Evolutionary conservation across 2,329 filamentous ascomycete species (phyloP), one percentile per base, ranked within the genome.

Genomic region (Lasiodiplodia theobromae): DNA sequence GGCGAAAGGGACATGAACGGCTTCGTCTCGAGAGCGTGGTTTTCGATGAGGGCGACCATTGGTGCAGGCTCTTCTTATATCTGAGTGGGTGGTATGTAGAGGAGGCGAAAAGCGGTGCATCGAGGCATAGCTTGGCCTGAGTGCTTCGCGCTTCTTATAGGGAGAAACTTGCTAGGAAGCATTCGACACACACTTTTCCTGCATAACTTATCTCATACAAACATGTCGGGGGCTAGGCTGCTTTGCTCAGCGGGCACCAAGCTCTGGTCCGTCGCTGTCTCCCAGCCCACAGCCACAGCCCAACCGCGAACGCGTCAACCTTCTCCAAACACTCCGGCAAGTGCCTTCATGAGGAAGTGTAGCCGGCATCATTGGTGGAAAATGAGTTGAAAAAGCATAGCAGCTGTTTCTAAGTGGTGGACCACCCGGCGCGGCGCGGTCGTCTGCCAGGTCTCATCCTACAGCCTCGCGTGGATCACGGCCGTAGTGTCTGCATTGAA

Each of bases 151-250:
- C 60, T 64, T 64, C 60, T 64, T 64, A 64, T 64, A 64, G 25
- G 47, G 31, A 49, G 57, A 64, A 64, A 38, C 31, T 16, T 38
- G 51, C 28, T 18, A 53, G 47, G 28, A 52, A 64, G 60, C 21
- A 64, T 49, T 37, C 28, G 60, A 64, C 60, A 64, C 60, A 52
- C 44, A 38, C 12, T 25, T 28, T 51, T 51, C 25, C 31, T 52
- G 60, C 60, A 52, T 34, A 64, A 64, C 60, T 64, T 64, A 64
- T 64, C 25, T 49, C 60, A 64, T 52, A 52, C 60, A 64, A 64
- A 64, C 60, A 64, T 38, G 60, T 52, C 60, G 60, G 60, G 51
- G 60, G 31, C 60, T 38, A 64, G 31, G 47, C 40, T 52, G 31
- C 18, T 52, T 52, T 64, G 60, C 60, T 52, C 38, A 64, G 60